These are phyloP conservation scores for Pilaira anomala DNA, from an alignment of 192 early-diverging fungal genomes.

Conservation along the genomic window DNA sequence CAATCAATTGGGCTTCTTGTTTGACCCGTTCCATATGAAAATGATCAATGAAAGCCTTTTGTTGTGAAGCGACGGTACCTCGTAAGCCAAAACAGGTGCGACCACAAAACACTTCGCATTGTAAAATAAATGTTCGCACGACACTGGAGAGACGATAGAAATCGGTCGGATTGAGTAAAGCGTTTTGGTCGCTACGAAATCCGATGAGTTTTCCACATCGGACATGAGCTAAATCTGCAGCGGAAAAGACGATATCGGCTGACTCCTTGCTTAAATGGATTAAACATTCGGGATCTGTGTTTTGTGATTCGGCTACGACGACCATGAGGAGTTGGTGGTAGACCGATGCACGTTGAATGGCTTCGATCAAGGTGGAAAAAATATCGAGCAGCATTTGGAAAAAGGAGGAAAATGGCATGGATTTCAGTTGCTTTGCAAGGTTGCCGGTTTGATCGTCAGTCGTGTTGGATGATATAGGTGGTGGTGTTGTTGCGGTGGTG, in stretches of 20 bases:
- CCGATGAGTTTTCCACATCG: constrained; percentile 85
- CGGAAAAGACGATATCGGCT: constrained; percentile 54
- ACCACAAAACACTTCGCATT: constrained; percentile 75
- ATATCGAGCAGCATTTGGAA: constrained; percentile 73
- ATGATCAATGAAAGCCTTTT: constrained; percentile 85
- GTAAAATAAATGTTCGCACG: constrained; percentile 80
- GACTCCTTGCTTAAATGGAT: constrained; percentile 6
- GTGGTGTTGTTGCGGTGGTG: constrained; percentile 39
- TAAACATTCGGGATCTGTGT: neutral
- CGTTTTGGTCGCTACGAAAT: constrained; percentile 86
- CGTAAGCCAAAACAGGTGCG: constrained; percentile 90
- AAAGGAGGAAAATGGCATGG: constrained; percentile 85
- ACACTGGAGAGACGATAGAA: constrained; percentile 82
- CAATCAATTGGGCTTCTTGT: constrained; percentile 82
- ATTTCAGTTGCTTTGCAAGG: constrained; percentile 64
- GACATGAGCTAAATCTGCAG: constrained; percentile 81
- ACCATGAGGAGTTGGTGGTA: constrained; percentile 68
- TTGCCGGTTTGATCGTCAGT: constrained; percentile 21
- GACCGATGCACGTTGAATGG: constrained; percentile 66
- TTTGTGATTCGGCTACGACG: constrained; percentile 60
- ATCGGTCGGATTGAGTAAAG: constrained; percentile 80
- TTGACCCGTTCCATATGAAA: constrained; percentile 93
- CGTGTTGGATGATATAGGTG: constrained; percentile 26
- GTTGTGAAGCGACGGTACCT: constrained; percentile 84
- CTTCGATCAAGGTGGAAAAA: constrained; percentile 69